These are phyloP conservation scores for Pythium aphanidermatum DNA, from an alignment of 352 stramenopile genomes.

Conservation along the genomic window DNA sequence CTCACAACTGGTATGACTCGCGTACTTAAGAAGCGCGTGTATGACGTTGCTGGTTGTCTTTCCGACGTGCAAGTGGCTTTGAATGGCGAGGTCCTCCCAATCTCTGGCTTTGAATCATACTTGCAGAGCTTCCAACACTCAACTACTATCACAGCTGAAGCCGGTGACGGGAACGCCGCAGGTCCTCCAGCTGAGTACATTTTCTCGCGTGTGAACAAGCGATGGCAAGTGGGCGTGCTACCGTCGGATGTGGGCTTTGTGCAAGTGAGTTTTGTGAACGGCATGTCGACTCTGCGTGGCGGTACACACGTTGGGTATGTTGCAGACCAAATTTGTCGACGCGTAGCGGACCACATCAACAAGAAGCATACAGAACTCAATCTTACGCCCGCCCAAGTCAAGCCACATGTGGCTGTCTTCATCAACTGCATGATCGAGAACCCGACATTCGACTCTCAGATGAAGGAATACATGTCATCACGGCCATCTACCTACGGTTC, in stretches of 20 bases:
- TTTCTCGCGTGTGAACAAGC: slow-evolving; percentile 92
- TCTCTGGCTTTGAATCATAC: slow-evolving; percentile 97
- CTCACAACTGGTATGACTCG: slow-evolving; percentile 92
- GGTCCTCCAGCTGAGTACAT: slow-evolving; percentile 54
- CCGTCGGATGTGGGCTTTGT: slow-evolving; percentile 90
- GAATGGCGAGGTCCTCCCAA: slow-evolving; percentile 80
- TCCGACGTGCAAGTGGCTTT: slow-evolving; percentile 90
- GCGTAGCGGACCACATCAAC: slow-evolving; percentile 93
- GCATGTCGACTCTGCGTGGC: slow-evolving; percentile 96
- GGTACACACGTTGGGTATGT: slow-evolving; percentile 94
- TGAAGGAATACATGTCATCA: slow-evolving; percentile 98
- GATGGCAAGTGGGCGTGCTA: slow-evolving; percentile 95
- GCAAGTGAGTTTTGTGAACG: slow-evolving; percentile 99
- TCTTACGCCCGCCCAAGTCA: slow-evolving; percentile 93
- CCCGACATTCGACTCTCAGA: slow-evolving; percentile 99
- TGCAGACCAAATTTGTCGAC: slow-evolving; percentile 68
- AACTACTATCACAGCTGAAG: slow-evolving; percentile 25
- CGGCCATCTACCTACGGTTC: slow-evolving; percentile 82
- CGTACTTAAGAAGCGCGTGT: slow-evolving; percentile 96
- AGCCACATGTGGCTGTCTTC: slow-evolving; percentile 97
- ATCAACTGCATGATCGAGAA: slow-evolving; percentile 99
- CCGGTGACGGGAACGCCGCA: not conserved
- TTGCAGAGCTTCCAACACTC: slow-evolving; percentile 83
- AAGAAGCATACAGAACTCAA: slow-evolving; percentile 94
- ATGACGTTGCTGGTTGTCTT: slow-evolving; percentile 97